Evolutionary conservation across 257 asterid species (phyloP), one percentile per base, ranked within the genome.

Genomic region (Salvia rosmarinus): DNA sequence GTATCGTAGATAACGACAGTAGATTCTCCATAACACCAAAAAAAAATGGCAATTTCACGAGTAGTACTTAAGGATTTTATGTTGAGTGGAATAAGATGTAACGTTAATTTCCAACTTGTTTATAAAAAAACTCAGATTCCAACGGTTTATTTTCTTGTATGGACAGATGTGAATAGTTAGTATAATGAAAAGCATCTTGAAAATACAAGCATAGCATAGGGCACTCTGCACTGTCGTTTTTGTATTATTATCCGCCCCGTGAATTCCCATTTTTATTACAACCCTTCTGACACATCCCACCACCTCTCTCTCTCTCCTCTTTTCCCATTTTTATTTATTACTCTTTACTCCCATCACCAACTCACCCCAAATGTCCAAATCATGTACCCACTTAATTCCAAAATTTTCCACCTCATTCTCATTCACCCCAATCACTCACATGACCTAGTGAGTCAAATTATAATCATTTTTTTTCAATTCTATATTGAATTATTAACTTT

Each of bases 241-340:
- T 57, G 60, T 59, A 63, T 64, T 64, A 71, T 70, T 71, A 76
- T 64, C 20, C 65, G 30, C 76, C 83, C 80, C 79, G 80, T 74
- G 80, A 70, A 70, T 72, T 23, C 28, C 42, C 20, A 13, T 49
- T 35, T 57, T 51, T 56, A 57, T 68, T 73, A 61, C 67, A 79
- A 70, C 40, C 62, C 51, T 25, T 71, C 87, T 81, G 88, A 83
- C 90, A 82, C 82, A 21, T 72, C 79, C 83, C 92, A 78, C 14
- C n/a, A n/a, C n/a, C 46, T 14, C 60, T 54, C 67, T 6, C 30
- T n/a, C 39, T 37, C 32, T 11, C 13, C 66, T 32, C 11, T 20
- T 25, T 11, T 19, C 52, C 34, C 56, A 57, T n/a, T n/a, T 8
- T 17, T 35, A 61, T 35, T 49, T 56, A 69, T 40, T 52, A 35